Evolutionary conservation across 2,329 filamentous ascomycete species (phyloP), one percentile per base, ranked within the genome.

Genomic region (Teratosphaeria gauchensis): DNA sequence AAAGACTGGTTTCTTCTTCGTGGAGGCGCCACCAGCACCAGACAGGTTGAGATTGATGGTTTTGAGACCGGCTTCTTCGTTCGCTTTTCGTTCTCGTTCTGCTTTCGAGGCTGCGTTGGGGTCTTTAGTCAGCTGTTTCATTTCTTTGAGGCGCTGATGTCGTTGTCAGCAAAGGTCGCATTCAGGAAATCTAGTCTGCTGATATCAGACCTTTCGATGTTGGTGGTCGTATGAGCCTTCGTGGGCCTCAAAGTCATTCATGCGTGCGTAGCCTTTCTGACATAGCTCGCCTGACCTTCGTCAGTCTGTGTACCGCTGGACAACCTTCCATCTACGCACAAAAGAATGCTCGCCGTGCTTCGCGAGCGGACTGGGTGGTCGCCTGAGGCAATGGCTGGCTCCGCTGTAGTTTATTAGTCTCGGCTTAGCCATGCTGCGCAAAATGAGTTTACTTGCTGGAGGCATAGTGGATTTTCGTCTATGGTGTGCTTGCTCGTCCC

Each of bases 231-330:
- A 97, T 68, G 89, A 94, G 63, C 86, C 86, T 58, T 96, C 89
- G 73, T 99, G 94, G 7, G 92, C 88, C 74, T 97, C 92, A 73
- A 95, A 96, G 73, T 97, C 92, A 71, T 95, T 92, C 81, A 95
- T 92, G 58, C 94, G 90, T 1, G 87, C 85, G 76, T 97, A 99
- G 67, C 92, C 92, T 76, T 97, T 97, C 63, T 88, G 85, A 78
- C 94, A 97, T 57, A 97, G 83, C 48, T 86, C 83, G 78, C 84
- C 79, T 79, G 59, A n/a, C 8, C 24, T 30, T 16, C 14, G 66
- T 30, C 28, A 51, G 56, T 6, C 19, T 56, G 19, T 28, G 24
- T 28, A 4, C 24, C 24, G 4, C 24, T 28, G 24, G 24, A 28
- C 24, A 28, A 28, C 24, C 24, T 28, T 4, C 24, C 24, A 28